Evolutionary conservation across 768 basidiomycete genomes (phyloP).

Genomic region (Hericium coralloides): DNA sequence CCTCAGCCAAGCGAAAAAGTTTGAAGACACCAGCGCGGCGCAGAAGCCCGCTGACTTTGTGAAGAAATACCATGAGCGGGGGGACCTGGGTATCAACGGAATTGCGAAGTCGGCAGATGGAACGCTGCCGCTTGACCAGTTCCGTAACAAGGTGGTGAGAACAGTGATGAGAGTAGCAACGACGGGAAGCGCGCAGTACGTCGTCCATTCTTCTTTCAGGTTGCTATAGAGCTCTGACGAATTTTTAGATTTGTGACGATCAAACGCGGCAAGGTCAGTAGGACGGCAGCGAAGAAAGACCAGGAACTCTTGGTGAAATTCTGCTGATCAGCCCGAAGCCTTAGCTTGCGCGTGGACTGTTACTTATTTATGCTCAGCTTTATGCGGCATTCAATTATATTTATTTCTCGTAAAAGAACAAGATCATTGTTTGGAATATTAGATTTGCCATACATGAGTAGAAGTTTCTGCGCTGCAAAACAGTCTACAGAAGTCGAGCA

Average conservation of each 20-base stretch:
- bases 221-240: not conserved
- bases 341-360: too few relatives aligned
- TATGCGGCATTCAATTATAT: too few relatives aligned
- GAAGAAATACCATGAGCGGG: constrained; percentile 1
- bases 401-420: too few relatives aligned
- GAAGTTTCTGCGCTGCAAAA: too few relatives aligned
- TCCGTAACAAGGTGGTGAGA: not conserved
- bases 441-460: too few relatives aligned
- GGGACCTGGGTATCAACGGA: constrained; percentile 1
- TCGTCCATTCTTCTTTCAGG: not conserved
- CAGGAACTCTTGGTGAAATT: not conserved
- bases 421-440: too few relatives aligned
- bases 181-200: not conserved
- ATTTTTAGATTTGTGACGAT: not conserved
- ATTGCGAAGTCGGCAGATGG: not conserved
- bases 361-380: too few relatives aligned
- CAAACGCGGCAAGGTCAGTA: not conserved
- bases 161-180: not conserved
- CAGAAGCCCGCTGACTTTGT: not conserved
- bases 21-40: not conserved
- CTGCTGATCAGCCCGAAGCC: not conserved
- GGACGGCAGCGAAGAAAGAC: not conserved
- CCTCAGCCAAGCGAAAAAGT: not conserved
- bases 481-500: too few relatives aligned
- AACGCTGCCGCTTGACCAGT: not conserved